phyloP scores from a whole-genome alignment of 495 filamentous ascomycete species.

The Cenococcum geophilum region DNA sequence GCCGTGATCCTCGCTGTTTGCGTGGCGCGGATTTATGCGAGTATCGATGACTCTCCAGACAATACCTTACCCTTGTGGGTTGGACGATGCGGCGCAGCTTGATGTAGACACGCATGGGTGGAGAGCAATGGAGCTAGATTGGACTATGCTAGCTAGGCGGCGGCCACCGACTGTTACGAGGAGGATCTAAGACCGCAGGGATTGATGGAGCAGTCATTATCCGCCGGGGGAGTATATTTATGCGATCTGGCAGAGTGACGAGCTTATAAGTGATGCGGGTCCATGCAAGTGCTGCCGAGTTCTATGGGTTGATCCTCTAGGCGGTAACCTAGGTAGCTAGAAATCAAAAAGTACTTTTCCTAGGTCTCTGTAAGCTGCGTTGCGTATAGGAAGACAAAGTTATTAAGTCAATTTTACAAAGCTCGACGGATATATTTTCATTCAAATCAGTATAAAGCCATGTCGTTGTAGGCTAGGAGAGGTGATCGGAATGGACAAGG shows the following conservation, averaged over 20 bases:
- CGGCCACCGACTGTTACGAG: not conserved
- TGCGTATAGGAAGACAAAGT: no score
- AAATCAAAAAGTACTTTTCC: no score
- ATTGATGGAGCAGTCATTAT: no score
- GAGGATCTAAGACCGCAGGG: not conserved
- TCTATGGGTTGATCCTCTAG: conserved; percentile 2
- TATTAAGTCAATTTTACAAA: no score
- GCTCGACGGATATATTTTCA: no score
- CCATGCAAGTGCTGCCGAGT: not conserved
- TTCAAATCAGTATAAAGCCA: no score
- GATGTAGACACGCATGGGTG: not conserved
- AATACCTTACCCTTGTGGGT: no score
- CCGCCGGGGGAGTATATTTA: not conserved
- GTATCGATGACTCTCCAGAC: no score
- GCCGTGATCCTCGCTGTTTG: not conserved
- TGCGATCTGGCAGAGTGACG: not conserved
- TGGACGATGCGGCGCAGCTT: not conserved
- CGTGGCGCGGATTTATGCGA: not conserved
- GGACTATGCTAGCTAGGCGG: not conserved
- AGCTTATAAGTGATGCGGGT: not conserved
- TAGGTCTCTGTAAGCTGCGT: no score
- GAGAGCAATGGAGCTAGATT: not conserved
- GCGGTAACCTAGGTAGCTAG: no score
- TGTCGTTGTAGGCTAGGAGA: no score
- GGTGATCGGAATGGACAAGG: no score